Percentiles rank a stretch among this genome's conserved stretches.
Conservation (phyloP, 73 alveolate genomes). For the Paramecium tetraurelia region DNA sequence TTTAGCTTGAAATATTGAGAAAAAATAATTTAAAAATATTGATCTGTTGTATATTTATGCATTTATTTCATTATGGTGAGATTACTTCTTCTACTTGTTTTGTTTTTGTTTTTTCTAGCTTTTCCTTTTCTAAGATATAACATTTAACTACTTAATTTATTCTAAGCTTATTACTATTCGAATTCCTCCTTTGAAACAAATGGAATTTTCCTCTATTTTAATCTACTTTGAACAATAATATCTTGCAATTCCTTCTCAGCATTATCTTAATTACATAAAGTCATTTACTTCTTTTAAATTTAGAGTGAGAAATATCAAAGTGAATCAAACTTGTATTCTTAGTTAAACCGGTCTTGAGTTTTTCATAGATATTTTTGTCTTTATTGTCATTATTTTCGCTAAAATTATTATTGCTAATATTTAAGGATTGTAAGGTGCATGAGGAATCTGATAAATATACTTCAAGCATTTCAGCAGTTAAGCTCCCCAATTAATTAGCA, state of each 20-base stretch:
- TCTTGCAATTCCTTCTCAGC: constrained; percentile 70
- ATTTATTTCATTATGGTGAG: background rate
- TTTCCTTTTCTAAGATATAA: background rate
- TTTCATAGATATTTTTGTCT: background rate
- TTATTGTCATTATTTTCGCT: constrained; percentile 57
- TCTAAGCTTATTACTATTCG: background rate
- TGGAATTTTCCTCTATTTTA: constrained; percentile 68
- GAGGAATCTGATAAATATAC: constrained; percentile 58
- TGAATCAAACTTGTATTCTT: constrained; percentile 63
- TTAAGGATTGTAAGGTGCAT: constrained; percentile 67
- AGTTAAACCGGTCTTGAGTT: constrained; percentile 66
- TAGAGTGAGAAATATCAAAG: constrained; percentile 75
- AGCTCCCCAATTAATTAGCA: constrained; percentile 71
- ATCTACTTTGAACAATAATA: constrained; percentile 67
- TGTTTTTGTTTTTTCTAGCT: background rate
- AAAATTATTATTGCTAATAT: constrained; percentile 61
- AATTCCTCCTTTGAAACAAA: constrained; percentile 24
- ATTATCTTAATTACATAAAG: background rate
- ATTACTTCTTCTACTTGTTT: background rate
- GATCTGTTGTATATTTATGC: background rate
- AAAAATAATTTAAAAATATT: background rate
- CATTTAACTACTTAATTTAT: background rate
- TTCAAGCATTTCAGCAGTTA: constrained; percentile 48
- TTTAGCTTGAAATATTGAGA: background rate
- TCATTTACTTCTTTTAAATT: constrained; percentile 52